Evolutionary conservation across 495 filamentous ascomycete species (phyloP).

Genomic region (Friedmanniomyces endolithicus): DNA sequence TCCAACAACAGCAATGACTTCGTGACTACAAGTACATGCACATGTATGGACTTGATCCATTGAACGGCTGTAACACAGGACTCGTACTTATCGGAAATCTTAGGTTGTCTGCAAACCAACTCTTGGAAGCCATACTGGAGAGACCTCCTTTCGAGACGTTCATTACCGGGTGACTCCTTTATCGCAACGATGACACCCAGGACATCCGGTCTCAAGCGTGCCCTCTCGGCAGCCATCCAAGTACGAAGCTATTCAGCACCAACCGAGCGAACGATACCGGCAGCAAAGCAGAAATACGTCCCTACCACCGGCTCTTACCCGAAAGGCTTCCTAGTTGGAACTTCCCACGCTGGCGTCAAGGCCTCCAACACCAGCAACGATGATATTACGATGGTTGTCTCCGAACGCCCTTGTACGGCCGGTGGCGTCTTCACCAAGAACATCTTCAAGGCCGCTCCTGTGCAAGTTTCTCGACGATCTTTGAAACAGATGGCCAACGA

Average conservation of each 20-base stretch:
- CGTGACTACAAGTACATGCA: no score
- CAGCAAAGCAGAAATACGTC: constrained; percentile 62
- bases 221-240: constrained; percentile 11
- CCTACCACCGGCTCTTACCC: constrained; percentile 77
- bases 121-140: no score
- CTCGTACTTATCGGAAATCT: no score
- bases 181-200: constrained; percentile 9
- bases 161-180: no score
- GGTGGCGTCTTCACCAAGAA: constrained; percentile 96
- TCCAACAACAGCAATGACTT: no score
- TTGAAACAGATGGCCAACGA: constrained; percentile 51
- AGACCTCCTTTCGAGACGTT: no score
- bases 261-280: constrained; percentile 27
- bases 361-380: constrained; percentile 75
- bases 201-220: constrained; percentile 2
- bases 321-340: constrained; percentile 75
- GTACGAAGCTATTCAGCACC: constrained; percentile 31
- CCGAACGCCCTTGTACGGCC: constrained; percentile 77
- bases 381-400: constrained; percentile 79
- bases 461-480: constrained; percentile 65
- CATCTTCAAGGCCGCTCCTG: constrained; percentile 93
- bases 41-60: no score
- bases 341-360: constrained; percentile 88
- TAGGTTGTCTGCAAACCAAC: no score
- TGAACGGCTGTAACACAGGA: no score